Conservation (phyloP, 805 yeast genomes). For the Myxozyma neglecta region DNA sequence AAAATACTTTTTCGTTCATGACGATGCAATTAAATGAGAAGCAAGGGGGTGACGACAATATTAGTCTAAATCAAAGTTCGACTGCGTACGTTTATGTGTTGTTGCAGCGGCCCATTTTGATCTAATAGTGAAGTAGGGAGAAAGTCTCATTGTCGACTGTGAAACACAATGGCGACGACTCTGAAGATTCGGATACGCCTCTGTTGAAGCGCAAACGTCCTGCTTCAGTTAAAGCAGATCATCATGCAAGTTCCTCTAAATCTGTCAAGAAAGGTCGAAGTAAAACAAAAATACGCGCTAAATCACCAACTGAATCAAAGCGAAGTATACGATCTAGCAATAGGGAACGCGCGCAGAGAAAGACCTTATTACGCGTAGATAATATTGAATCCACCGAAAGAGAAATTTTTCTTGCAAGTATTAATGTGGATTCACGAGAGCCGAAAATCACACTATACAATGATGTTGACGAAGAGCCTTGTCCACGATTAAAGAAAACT, state of each 20-base stretch:
- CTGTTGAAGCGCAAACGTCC: too few relatives aligned
- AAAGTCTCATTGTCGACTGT: too few relatives aligned
- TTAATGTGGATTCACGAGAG: not conserved
- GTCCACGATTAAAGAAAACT: not conserved
- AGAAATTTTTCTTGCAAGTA: not conserved
- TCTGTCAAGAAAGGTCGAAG: not conserved
- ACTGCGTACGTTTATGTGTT: not conserved
- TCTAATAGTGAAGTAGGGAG: too few relatives aligned
- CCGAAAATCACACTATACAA: slow-evolving; percentile 9
- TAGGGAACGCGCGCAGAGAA: not conserved
- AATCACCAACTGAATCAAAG: not conserved
- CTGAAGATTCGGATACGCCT: too few relatives aligned
- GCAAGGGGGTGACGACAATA: not conserved
- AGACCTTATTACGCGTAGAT: not conserved
- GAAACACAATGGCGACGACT: too few relatives aligned
- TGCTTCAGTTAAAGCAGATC: too few relatives aligned
- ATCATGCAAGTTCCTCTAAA: too few relatives aligned
- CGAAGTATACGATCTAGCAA: not conserved
- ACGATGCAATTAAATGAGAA: not conserved
- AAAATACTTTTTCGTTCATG: not conserved
- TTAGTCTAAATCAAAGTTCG: not conserved
- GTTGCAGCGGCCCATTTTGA: not conserved
- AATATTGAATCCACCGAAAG: not conserved
- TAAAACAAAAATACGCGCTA: not conserved
- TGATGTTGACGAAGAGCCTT: slow-evolving; percentile 8